Conservation (phyloP, 2,329 filamentous ascomycete species). For the Penicillium thymicola region DNA sequence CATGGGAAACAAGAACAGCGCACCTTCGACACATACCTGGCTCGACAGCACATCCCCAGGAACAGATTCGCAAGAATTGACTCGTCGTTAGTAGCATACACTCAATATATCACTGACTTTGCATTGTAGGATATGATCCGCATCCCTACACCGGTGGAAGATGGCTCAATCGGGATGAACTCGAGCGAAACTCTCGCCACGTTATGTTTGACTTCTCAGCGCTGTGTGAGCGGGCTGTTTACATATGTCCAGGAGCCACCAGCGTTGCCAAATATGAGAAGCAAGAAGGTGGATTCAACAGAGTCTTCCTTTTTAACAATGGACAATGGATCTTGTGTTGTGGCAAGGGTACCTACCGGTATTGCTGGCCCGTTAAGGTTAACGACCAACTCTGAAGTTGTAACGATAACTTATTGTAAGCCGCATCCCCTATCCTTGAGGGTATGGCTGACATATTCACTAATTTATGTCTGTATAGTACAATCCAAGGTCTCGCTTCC, state of each 20-base stretch:
- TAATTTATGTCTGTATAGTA: conserved; percentile 15
- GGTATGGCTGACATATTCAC: conserved; percentile 1
- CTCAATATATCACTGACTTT: not conserved
- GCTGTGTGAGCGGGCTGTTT: conserved; percentile 37
- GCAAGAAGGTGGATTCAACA: conserved; percentile 47
- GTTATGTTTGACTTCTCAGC: conserved; percentile 43
- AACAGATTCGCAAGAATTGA: not conserved
- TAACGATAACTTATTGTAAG: conserved; percentile 45
- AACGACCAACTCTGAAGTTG: conserved; percentile 47
- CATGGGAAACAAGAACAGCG: not conserved
- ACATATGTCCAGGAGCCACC: conserved; percentile 35
- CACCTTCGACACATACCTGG: not conserved
- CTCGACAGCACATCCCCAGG: not conserved
- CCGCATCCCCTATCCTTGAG: not conserved
- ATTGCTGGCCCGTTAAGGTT: conserved; percentile 40
- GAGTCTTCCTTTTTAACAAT: conserved; percentile 44
- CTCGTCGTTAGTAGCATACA: not conserved
- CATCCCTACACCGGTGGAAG: conserved; percentile 36
- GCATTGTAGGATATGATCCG: conserved; percentile 21
- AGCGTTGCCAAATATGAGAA: conserved; percentile 40
- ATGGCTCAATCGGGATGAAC: conserved; percentile 41
- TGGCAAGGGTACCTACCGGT: conserved; percentile 43
- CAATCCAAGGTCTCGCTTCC: conserved; percentile 23
- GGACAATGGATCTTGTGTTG: conserved; percentile 38
- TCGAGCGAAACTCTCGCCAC: conserved; percentile 38